Conservation (phyloP, 257 asterid species). For the Verbascum thapsus region DNA sequence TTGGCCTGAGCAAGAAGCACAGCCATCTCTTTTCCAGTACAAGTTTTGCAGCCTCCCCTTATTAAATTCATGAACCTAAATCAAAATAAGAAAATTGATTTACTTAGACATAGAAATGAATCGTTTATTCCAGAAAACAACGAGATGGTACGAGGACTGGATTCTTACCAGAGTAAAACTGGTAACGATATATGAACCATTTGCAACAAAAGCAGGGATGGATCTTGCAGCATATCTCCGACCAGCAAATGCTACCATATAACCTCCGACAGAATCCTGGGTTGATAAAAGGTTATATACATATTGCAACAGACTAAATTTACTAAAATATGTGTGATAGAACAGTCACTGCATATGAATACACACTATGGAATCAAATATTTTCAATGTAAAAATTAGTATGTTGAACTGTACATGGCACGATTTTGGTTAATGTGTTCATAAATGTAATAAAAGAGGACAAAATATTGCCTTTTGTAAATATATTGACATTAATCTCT, state of each 20-base stretch:
- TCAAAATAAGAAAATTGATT: background rate
- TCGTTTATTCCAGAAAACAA: background rate
- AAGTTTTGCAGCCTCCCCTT: conserved; percentile 95
- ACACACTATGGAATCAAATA: background rate
- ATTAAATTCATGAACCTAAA: conserved; percentile 81
- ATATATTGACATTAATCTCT: background rate
- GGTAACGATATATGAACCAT: conserved; percentile 63
- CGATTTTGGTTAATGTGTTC: background rate
- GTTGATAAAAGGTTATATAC: background rate
- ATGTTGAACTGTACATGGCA: background rate
- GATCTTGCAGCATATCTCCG: conserved; percentile 92
- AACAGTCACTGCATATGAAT: background rate
- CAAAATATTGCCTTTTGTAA: background rate
- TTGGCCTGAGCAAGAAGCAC: conserved; percentile 64
- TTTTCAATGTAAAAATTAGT: background rate
- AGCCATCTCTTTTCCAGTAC: conserved; percentile 94
- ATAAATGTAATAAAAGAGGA: background rate
- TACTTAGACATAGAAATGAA: conserved; percentile 6
- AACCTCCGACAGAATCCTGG: conserved; percentile 87
- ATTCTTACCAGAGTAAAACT: conserved; percentile 90
- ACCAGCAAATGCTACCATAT: conserved; percentile 99
- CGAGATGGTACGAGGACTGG: background rate
- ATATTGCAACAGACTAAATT: conserved; percentile 1
- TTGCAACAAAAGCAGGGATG: conserved; percentile 62
- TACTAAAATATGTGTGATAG: background rate